A percentile compares a stretch with the other conserved stretches of the same genome.
phyloP scores from a whole-genome alignment of 805 yeast genomes.

The Metschnikowia continentalis region DNA sequence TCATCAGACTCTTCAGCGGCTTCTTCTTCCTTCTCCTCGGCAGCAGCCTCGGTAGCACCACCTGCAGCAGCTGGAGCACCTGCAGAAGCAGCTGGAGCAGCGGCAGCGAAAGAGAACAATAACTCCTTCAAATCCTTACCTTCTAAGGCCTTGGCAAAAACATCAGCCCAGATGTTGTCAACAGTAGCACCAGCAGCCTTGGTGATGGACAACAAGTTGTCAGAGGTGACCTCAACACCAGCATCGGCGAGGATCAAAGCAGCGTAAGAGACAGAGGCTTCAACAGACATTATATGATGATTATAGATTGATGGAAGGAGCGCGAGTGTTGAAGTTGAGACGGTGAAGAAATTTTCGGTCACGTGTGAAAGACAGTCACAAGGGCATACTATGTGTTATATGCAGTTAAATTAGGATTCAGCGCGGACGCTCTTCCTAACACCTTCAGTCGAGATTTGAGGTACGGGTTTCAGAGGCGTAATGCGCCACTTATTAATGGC shows the following conservation, averaged over 20 bases:
- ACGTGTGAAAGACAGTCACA: conserved; percentile 16
- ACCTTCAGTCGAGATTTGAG: not conserved
- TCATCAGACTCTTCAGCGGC: conserved; percentile 20
- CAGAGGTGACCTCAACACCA: conserved; percentile 87
- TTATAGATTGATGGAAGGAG: not conserved
- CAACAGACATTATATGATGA: conserved; percentile 64
- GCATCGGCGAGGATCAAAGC: conserved; percentile 98
- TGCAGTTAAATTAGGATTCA: not conserved
- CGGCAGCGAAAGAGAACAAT: conserved; percentile 50
- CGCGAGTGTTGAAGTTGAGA: not conserved
- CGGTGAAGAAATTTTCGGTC: conserved; percentile 12
- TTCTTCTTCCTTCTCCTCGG: conserved; percentile 20
- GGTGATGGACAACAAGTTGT: conserved; percentile 74
- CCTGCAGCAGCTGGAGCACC: conserved; percentile 33
- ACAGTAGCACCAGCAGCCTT: conserved; percentile 80
- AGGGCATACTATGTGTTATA: not conserved
- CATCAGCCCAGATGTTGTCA: conserved; percentile 80
- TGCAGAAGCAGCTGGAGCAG: conserved; percentile 40
- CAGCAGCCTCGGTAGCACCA: conserved; percentile 49
- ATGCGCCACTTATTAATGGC: no score
- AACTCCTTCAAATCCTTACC: conserved; percentile 82
- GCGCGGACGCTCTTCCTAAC: no score
- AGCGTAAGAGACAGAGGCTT: conserved; percentile 95
- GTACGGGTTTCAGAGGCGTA: not conserved
- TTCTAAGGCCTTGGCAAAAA: conserved; percentile 82